Evolutionary conservation across 768 basidiomycete species (phyloP).

Genomic region (Termitomyces heimii): DNA sequence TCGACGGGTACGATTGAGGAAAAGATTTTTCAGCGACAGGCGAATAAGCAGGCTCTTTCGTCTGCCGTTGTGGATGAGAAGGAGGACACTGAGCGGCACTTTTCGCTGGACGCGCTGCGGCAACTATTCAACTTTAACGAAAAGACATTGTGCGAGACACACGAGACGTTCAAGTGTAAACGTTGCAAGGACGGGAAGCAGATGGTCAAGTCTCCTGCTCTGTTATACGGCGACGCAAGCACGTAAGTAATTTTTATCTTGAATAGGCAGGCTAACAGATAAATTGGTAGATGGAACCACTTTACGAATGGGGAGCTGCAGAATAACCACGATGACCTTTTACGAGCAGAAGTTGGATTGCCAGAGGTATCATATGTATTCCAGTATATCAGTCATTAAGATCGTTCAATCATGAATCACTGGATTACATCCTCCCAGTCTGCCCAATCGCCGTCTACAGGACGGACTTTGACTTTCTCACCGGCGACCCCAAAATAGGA

Average conservation of each 20-base stretch:
- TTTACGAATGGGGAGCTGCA: conserved; percentile 84
- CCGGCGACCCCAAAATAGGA: conserved; percentile 75
- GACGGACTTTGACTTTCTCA: conserved; percentile 72
- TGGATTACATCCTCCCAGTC: conserved; percentile 62
- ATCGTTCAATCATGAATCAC: no score
- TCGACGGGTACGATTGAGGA: conserved; percentile 97
- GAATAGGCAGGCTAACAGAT: background rate
- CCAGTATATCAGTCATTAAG: conserved; percentile 88
- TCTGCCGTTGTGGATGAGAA: conserved; percentile 98
- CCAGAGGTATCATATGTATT: conserved; percentile 92
- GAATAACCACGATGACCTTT: conserved; percentile 91
- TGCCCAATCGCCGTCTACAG: conserved; percentile 65
- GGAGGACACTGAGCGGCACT: conserved; percentile 93
- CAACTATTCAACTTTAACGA: conserved; percentile 92
- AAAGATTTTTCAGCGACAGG: conserved; percentile 98
- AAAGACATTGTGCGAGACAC: conserved; percentile 84
- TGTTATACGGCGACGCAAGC: conserved; percentile 96
- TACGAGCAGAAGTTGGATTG: conserved; percentile 82
- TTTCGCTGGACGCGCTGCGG: conserved; percentile 81
- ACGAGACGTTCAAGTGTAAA: conserved; percentile 97
- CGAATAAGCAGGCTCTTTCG: conserved; percentile 92
- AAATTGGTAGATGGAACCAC: conserved; percentile 83
- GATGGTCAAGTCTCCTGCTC: conserved; percentile 70
- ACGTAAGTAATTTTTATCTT: conserved; percentile 54
- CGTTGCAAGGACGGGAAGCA: conserved; percentile 87